Evolutionary conservation across 169 alveolate species (phyloP).

Genomic region (Miamiensis avidus): DNA sequence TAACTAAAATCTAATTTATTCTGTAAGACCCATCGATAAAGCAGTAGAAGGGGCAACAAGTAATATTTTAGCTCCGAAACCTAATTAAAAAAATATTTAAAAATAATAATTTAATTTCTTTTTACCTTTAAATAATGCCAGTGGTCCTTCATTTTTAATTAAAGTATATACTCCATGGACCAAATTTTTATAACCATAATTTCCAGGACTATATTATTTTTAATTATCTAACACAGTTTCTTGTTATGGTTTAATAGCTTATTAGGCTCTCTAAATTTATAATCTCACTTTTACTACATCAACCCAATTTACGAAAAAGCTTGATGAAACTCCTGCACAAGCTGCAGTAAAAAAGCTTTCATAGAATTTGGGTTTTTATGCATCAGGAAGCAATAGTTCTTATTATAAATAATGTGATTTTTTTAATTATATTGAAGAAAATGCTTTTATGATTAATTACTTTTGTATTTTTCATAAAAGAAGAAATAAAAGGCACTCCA

Average conservation of each 20-base stretch:
- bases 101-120: no score
- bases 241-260: neutral
- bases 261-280: constrained; percentile 59
- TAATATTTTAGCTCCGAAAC: constrained; percentile 42
- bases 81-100: neutral
- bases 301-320: constrained; percentile 63
- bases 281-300: constrained; percentile 68
- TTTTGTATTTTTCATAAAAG: constrained; percentile 64
- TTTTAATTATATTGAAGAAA: no score
- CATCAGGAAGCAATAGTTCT: no score
- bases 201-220: neutral
- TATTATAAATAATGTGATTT: no score
- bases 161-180: constrained; percentile 59
- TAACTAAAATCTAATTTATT: constrained; percentile 23
- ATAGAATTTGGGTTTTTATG: neutral
- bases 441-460: no score
- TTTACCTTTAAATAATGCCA: constrained; percentile 62
- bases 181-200: constrained; percentile 62
- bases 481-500: constrained; percentile 68
- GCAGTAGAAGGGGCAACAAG: constrained; percentile 64
- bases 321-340: constrained; percentile 62
- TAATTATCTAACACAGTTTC: neutral
- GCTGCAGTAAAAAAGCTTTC: constrained; percentile 7
- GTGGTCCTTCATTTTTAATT: constrained; percentile 56
- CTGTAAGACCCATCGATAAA: constrained; percentile 59